These are phyloP conservation scores for Hyaloscypha variabilis DNA, from an alignment of 495 filamentous ascomycete genomes.

Conservation along the genomic window DNA sequence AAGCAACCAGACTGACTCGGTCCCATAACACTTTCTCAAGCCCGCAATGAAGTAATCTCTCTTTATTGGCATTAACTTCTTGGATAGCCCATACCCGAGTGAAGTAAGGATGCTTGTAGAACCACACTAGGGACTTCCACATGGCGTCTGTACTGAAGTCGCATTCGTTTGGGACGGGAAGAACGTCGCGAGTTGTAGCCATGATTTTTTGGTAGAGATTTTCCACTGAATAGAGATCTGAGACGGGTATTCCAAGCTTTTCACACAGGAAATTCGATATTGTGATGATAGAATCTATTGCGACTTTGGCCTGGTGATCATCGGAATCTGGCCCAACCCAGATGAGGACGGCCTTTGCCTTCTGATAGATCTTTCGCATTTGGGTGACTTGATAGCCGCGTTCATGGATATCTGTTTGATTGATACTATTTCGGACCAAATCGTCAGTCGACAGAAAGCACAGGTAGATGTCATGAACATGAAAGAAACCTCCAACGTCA, in stretches of 20 bases:
- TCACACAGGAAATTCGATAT: slow-evolving; percentile 24
- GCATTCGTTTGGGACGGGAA: slow-evolving; percentile 24
- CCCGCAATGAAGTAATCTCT: slow-evolving; percentile 21
- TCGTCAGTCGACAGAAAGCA: slow-evolving; percentile 5
- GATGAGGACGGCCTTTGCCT: slow-evolving; percentile 15
- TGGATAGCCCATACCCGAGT: slow-evolving; percentile 28
- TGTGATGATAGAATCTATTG: slow-evolving; percentile 22
- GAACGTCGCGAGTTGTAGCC: slow-evolving; percentile 13
- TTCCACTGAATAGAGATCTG: slow-evolving; percentile 17
- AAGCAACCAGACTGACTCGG: slow-evolving; percentile 24
- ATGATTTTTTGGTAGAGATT: slow-evolving; percentile 26
- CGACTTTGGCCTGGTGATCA: slow-evolving; percentile 10
- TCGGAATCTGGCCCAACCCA: slow-evolving; percentile 17
- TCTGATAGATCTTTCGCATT: slow-evolving; percentile 23
- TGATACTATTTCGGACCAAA: slow-evolving; percentile 28
- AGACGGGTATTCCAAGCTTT: slow-evolving; percentile 20
- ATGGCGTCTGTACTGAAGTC: slow-evolving; percentile 20
- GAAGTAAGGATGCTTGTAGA: slow-evolving; percentile 26
- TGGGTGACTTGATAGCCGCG: slow-evolving; percentile 32
- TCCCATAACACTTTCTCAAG: slow-evolving; percentile 20
- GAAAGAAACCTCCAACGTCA: neutral
- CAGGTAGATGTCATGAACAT: neutral
- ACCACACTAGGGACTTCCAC: slow-evolving; percentile 29
- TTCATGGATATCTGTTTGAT: slow-evolving; percentile 33
- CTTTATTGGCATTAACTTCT: slow-evolving; percentile 25